These are phyloP conservation scores for Kwoniella shandongensis DNA, from an alignment of 768 basidiomycete genomes.

Conservation along the genomic window DNA sequence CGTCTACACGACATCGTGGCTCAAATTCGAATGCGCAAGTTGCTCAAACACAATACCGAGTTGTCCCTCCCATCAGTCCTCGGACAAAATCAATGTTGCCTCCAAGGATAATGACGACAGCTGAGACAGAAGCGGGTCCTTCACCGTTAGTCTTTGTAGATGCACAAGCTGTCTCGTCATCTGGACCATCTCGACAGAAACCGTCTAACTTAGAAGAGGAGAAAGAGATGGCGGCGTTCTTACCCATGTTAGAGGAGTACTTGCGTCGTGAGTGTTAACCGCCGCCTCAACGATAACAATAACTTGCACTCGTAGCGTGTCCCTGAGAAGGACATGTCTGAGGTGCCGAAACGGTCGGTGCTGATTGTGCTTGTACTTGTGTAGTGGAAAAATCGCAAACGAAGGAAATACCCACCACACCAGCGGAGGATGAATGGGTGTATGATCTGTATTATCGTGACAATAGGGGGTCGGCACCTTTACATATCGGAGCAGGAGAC, in stretches of 20 bases:
- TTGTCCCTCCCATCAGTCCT: slow-evolving; percentile 24
- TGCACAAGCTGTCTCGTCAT: slow-evolving; percentile 38
- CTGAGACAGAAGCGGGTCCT: slow-evolving; percentile 24
- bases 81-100: slow-evolving; percentile 24
- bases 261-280: slow-evolving; percentile 38
- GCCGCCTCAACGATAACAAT: too few species aligned
- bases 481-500: slow-evolving; percentile 39
- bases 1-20: too few species aligned
- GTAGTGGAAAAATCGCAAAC: slow-evolving; percentile 16
- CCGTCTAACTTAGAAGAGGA: slow-evolving; percentile 22
- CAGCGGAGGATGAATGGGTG: slow-evolving; percentile 39
- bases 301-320: too few species aligned
- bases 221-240: slow-evolving; percentile 51
- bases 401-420: slow-evolving; percentile 1
- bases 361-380: too few species aligned
- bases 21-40: too few species aligned
- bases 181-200: slow-evolving; percentile 2
- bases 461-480: slow-evolving; percentile 16
- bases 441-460: slow-evolving; percentile 53
- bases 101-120: slow-evolving; percentile 27
- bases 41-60: slow-evolving; percentile 29
- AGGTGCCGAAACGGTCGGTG: too few species aligned
- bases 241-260: slow-evolving; percentile 53
- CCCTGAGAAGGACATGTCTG: too few species aligned
- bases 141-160: slow-evolving; percentile 40